Conservation (phyloP, 2,329 filamentous ascomycete genomes). For the Cyclaneusma minus region DNA sequence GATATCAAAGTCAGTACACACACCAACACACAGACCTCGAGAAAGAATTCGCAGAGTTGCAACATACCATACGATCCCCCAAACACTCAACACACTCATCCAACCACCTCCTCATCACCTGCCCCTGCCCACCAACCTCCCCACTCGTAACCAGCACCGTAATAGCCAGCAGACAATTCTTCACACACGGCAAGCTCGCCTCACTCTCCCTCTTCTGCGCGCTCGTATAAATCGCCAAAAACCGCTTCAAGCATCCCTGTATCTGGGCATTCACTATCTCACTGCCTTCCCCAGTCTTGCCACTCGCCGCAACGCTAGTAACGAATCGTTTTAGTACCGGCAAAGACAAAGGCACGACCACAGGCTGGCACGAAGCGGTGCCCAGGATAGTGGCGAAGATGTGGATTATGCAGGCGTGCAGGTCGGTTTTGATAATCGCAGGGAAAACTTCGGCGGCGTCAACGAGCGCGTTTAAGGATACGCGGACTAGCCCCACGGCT, state of each 20-base stretch:
- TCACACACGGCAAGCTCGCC: conserved; percentile 72
- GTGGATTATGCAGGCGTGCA: conserved; percentile 92
- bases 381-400: conserved; percentile 89
- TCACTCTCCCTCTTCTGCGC: conserved; percentile 62
- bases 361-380: conserved; percentile 72
- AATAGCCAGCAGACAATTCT: conserved; percentile 77
- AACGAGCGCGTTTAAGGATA: conserved; percentile 74
- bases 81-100: conserved; percentile 78
- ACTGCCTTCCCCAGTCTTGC: conserved; percentile 18
- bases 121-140: conserved; percentile 51
- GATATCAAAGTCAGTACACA: too few relatives aligned
- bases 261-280: conserved; percentile 48
- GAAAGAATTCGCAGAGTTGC: too few relatives aligned
- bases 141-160: conserved; percentile 81
- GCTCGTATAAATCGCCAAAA: conserved; percentile 64
- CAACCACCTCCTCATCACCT: conserved; percentile 58
- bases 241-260: conserved; percentile 66
- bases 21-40: too few relatives aligned
- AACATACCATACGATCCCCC: conserved; percentile 50
- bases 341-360: conserved; percentile 78
- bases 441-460: conserved; percentile 94
- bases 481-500: conserved; percentile 62
- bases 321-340: conserved; percentile 89
- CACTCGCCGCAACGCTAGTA: conserved; percentile 46
- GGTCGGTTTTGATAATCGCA: conserved; percentile 85